Percentiles rank a stretch among this genome's conserved stretches.
These are phyloP conservation scores for Coemansia erecta DNA, from an alignment of 192 early-diverging fungal species.

Conservation along the genomic window DNA sequence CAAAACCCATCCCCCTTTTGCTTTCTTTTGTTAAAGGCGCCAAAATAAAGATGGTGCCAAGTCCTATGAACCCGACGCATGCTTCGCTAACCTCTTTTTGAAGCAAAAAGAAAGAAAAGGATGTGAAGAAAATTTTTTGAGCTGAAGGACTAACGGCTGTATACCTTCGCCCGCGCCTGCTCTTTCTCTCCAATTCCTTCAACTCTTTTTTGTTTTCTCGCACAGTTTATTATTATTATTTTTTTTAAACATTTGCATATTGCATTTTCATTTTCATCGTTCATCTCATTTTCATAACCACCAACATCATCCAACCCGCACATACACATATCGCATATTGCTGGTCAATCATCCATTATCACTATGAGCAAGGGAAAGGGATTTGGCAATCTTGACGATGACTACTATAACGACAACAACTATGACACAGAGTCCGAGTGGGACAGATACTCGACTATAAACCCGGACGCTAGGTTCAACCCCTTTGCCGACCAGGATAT, in stretches of 20 bases:
- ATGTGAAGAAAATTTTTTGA: background rate
- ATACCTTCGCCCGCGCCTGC: no score
- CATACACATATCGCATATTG: constrained; percentile 5
- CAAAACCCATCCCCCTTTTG: no score
- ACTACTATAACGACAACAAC: constrained; percentile 2
- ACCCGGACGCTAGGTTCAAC: background rate
- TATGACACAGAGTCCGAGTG: constrained; percentile 8
- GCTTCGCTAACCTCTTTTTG: no score
- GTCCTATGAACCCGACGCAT: no score
- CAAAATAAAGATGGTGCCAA: no score
- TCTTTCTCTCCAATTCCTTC: no score
- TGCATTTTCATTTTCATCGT: background rate
- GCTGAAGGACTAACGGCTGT: background rate
- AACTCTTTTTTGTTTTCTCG: no score
- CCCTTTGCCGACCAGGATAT: background rate
- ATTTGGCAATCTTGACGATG: constrained; percentile 9
- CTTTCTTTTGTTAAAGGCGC: no score
- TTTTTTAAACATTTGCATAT: background rate
- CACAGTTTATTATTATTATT: background rate
- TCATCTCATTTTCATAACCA: no score
- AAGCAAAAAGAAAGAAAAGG: constrained; percentile 1
- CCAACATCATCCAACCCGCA: no score
- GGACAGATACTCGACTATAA: background rate
- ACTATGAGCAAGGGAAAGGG: constrained; percentile 11
- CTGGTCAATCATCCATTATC: background rate